Evolutionary conservation across 306 rosid genomes (phyloP).

Genomic region (Fagus sylvatica): DNA sequence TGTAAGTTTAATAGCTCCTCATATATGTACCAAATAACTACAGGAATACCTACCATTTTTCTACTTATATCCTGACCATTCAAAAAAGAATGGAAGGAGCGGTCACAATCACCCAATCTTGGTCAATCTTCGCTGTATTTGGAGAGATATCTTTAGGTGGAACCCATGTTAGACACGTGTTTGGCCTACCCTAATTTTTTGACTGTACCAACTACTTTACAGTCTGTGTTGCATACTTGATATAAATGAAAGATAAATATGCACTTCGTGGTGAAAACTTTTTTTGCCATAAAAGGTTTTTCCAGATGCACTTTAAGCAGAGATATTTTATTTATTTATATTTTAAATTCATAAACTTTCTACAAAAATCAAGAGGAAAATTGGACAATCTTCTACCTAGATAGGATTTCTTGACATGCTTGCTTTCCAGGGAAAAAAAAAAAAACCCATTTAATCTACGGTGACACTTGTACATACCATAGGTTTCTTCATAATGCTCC

Average conservation of each 20-base stretch:
- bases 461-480: too few species aligned
- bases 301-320: too few species aligned
- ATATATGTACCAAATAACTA: background rate
- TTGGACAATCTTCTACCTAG: too few species aligned
- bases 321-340: too few species aligned
- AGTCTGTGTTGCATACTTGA: constrained; percentile 32
- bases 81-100: constrained; percentile 43
- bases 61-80: constrained; percentile 4
- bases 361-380: too few species aligned
- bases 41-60: background rate
- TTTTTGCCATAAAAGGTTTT: too few species aligned
- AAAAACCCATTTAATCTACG: too few species aligned
- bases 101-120: constrained; percentile 50
- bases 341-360: too few species aligned
- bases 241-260: constrained; percentile 8
- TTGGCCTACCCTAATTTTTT: constrained; percentile 26
- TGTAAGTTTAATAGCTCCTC: too few species aligned
- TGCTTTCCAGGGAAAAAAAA: too few species aligned
- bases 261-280: background rate
- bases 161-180: constrained; percentile 40
- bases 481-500: too few species aligned
- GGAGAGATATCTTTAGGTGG: constrained; percentile 34
- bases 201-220: constrained; percentile 36
- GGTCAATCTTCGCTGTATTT: constrained; percentile 34
- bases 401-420: too few species aligned